Evolutionary conservation across 108 stramenopile species (phyloP).

Genomic region (Pseudonitzschia delicatissima): DNA sequence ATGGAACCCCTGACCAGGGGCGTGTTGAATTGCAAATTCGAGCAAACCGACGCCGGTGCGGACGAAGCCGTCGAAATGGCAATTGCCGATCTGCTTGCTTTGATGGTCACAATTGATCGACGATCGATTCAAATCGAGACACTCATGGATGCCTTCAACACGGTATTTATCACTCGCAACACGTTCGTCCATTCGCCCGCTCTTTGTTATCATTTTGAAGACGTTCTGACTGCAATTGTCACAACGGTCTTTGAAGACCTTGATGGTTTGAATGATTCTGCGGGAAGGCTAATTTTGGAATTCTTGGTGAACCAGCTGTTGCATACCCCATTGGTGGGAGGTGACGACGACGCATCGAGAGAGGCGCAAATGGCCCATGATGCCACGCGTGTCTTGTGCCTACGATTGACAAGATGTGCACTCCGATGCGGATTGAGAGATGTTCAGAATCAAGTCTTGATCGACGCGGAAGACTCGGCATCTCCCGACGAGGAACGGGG

Average conservation of each 20-base stretch:
- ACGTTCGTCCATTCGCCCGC: conserved; percentile 82
- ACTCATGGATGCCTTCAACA: conserved; percentile 74
- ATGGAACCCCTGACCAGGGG: conserved; percentile 44
- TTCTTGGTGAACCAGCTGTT: conserved; percentile 73
- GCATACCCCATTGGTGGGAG: conserved; percentile 54
- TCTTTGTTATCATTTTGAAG: conserved; percentile 79
- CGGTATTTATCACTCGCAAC: conserved; percentile 77
- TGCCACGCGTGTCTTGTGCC: conserved; percentile 67
- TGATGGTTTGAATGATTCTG: conserved; percentile 22
- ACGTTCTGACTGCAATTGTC: conserved; percentile 65
- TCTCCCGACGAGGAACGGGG: conserved; percentile 27
- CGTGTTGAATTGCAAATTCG: conserved; percentile 78
- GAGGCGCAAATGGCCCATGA: conserved; percentile 59
- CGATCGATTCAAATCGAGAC: conserved; percentile 42
- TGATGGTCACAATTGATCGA: conserved; percentile 47
- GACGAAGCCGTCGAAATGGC: conserved; percentile 93
- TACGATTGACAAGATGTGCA: conserved; percentile 63
- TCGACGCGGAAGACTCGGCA: conserved; percentile 12
- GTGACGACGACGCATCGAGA: conserved; percentile 43
- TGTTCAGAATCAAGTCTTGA: conserved; percentile 14
- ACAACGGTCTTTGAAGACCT: conserved; percentile 50
- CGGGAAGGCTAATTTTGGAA: conserved; percentile 51
- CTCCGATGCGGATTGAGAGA: conserved; percentile 46
- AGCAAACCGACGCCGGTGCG: conserved; percentile 86
- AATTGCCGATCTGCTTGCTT: conserved; percentile 73